These are phyloP conservation scores for Penicillium brasilianum DNA, from an alignment of 2,329 filamentous ascomycete species.

Conservation along the genomic window DNA sequence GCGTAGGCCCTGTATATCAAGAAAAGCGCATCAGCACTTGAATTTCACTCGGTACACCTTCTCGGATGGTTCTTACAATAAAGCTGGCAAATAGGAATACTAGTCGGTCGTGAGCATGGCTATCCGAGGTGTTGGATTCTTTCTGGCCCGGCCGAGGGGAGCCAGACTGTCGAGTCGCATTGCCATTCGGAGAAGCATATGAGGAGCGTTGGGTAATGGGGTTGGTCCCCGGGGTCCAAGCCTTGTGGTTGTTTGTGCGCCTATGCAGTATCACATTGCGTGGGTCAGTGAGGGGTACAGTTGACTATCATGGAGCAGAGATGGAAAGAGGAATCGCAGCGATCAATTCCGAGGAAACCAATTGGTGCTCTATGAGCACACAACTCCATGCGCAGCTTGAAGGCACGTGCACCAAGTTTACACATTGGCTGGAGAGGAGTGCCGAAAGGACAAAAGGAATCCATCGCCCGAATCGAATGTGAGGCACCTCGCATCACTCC, in stretches of 20 bases:
- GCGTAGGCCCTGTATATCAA: conserved; percentile 56
- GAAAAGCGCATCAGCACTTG: conserved; percentile 23
- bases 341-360: conserved; percentile 18
- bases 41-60: neutral
- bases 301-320: conserved; percentile 11
- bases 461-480: neutral
- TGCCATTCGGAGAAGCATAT: conserved; percentile 60
- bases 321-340: conserved; percentile 1
- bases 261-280: conserved; percentile 32
- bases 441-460: conserved; percentile 11
- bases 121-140: conserved; percentile 60
- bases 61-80: conserved; percentile 54
- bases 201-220: conserved; percentile 63
- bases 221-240: conserved; percentile 66
- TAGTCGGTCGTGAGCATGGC: conserved; percentile 65
- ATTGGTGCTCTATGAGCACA: conserved; percentile 27
- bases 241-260: conserved; percentile 62
- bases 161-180: conserved; percentile 48
- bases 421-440: conserved; percentile 9
- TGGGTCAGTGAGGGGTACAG: conserved; percentile 29
- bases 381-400: conserved; percentile 19
- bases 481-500: neutral
- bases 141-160: conserved; percentile 48
- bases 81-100: conserved; percentile 64
- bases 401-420: conserved; percentile 21